These are phyloP conservation scores for Trichoderma harzianum DNA, from an alignment of 2,329 filamentous ascomycete genomes.

Conservation along the genomic window DNA sequence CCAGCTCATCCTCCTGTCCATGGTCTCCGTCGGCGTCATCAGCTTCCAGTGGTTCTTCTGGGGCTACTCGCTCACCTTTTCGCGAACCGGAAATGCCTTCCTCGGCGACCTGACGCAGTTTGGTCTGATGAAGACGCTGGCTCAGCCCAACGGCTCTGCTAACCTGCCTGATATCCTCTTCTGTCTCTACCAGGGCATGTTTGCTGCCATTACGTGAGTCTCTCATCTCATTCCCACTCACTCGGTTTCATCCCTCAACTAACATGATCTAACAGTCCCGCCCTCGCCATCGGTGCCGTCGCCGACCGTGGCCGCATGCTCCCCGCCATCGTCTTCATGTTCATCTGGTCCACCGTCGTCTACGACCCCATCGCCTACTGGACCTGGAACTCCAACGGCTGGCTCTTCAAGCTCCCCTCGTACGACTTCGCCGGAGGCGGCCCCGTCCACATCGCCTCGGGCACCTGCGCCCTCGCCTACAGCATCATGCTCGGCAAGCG, in stretches of 20 bases:
- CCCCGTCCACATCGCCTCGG: conserved; percentile 71
- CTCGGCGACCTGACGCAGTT: conserved; percentile 80
- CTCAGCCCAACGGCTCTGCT: conserved; percentile 66
- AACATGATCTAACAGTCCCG: conserved; percentile 38
- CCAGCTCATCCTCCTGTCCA: conserved; percentile 78
- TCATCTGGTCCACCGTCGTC: conserved; percentile 68
- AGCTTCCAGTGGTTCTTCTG: conserved; percentile 96
- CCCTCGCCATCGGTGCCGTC: conserved; percentile 57
- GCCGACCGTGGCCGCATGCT: conserved; percentile 61
- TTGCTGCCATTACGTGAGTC: conserved; percentile 79
- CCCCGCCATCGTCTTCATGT: conserved; percentile 63
- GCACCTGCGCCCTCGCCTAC: conserved; percentile 69
- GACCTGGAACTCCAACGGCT: conserved; percentile 73
- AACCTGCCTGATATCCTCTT: conserved; percentile 80
- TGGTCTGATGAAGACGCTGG: conserved; percentile 75
- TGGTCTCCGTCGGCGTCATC: conserved; percentile 76
- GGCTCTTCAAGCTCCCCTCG: conserved; percentile 65
- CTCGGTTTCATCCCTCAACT: background rate
- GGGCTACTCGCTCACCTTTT: conserved; percentile 85
- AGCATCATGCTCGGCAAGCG: conserved; percentile 71
- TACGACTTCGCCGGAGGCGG: conserved; percentile 74
- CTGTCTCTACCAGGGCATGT: conserved; percentile 86
- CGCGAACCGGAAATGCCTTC: conserved; percentile 71
- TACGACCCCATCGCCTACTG: conserved; percentile 74
- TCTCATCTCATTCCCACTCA: background rate